Conservation (phyloP, 495 filamentous ascomycete species). For the Neurospora sp. region DNA sequence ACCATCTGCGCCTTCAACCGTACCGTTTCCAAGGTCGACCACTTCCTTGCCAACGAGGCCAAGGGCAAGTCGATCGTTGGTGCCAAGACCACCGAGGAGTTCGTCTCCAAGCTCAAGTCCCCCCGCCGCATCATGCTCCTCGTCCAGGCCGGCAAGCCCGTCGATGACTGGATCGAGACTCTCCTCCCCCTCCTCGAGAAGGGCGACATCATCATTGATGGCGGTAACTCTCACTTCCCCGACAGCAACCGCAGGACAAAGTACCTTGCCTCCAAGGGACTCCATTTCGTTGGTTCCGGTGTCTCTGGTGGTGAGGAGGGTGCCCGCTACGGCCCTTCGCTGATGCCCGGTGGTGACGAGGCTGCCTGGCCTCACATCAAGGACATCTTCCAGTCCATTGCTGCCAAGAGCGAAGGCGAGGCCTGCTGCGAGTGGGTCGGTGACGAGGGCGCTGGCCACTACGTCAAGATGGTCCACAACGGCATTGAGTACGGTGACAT, state of each 20-base stretch:
- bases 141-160: constrained; percentile 94
- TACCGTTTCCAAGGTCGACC: constrained; percentile 93
- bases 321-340: constrained; percentile 89
- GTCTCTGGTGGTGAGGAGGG: constrained; percentile 99
- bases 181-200: constrained; percentile 81
- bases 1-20: constrained; percentile 96
- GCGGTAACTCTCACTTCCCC: constrained; percentile 98
- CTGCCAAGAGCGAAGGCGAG: constrained; percentile 94
- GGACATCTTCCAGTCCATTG: constrained; percentile 95
- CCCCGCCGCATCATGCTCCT: constrained; percentile 95
- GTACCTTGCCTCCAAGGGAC: constrained; percentile 75
- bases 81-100: constrained; percentile 88
- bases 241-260: constrained; percentile 93
- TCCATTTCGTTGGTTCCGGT: constrained; percentile 94
- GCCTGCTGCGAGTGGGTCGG: constrained; percentile 99
- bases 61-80: constrained; percentile 92
- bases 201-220: constrained; percentile 98
- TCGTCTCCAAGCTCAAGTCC: constrained; percentile 89
- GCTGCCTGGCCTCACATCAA: constrained; percentile 98
- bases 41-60: constrained; percentile 86
- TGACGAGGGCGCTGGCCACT: constrained; percentile 97
- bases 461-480: constrained; percentile 99
- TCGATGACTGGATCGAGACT: constrained; percentile 96
- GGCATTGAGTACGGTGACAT: constrained; percentile 99
- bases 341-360: constrained; percentile 98